Conservation (phyloP, 2,329 filamentous ascomycete species). For the Tolypocladium inflatum region DNA sequence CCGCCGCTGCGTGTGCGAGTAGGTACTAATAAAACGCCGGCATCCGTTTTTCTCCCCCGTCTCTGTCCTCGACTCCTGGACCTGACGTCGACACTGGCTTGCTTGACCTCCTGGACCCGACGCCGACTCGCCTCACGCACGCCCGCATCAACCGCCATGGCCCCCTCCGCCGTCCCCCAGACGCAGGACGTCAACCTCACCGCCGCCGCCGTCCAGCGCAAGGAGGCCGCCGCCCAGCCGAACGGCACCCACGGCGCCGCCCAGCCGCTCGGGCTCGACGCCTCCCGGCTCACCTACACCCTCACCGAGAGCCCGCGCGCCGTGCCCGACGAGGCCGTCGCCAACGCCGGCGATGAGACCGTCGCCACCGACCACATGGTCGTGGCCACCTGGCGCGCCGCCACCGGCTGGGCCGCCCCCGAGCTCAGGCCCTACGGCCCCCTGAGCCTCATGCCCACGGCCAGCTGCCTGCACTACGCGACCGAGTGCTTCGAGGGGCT, state of each 20-base stretch:
- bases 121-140: too few relatives aligned
- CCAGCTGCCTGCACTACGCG: constrained; percentile 77
- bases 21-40: neutral
- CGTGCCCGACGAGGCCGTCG: constrained; percentile 41
- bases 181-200: constrained; percentile 41
- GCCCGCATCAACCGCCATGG: too few relatives aligned
- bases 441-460: constrained; percentile 69
- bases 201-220: constrained; percentile 40
- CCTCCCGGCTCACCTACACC: constrained; percentile 50
- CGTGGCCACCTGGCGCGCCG: constrained; percentile 56
- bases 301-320: constrained; percentile 38
- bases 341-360: constrained; percentile 38
- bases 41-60: neutral
- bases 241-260: constrained; percentile 27
- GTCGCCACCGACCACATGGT: constrained; percentile 85
- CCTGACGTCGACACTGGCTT: too few relatives aligned
- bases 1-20: neutral
- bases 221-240: constrained; percentile 25
- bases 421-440: constrained; percentile 70
- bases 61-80: neutral
- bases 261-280: constrained; percentile 42
- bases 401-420: constrained; percentile 62
- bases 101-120: too few relatives aligned
- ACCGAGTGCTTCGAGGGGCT: constrained; percentile 84
- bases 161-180: constrained; percentile 35